phyloP scores from a whole-genome alignment of 2,329 filamentous ascomycete genomes.

The Alternaria dauci region DNA sequence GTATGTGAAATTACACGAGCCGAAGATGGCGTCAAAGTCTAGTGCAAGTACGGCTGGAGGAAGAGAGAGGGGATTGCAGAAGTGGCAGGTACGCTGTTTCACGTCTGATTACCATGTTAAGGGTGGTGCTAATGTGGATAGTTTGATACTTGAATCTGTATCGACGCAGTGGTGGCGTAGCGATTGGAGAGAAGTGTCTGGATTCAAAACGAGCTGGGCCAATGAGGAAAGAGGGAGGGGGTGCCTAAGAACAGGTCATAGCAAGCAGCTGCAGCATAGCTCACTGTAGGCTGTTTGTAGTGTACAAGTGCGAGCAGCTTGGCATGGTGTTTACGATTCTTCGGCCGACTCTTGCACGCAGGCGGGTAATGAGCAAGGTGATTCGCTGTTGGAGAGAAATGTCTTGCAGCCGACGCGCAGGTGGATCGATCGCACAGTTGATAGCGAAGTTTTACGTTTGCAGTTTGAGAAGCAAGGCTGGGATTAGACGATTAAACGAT shows the following conservation, averaged over 20 bases:
- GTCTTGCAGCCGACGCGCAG: constrained; percentile 4
- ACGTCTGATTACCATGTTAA: background rate
- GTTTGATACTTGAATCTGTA: constrained; percentile 14
- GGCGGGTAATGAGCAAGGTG: background rate
- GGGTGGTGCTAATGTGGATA: constrained; percentile 4
- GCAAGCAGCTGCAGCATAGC: too few relatives aligned
- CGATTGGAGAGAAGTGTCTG: background rate
- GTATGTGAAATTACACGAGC: constrained; percentile 48
- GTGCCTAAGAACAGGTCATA: background rate
- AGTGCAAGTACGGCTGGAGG: constrained; percentile 34
- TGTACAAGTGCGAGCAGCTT: background rate
- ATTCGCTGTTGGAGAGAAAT: background rate
- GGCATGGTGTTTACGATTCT: background rate
- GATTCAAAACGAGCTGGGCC: background rate
- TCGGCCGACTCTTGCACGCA: background rate
- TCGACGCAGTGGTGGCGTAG: background rate
- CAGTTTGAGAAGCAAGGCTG: constrained; percentile 1
- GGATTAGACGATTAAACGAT: background rate
- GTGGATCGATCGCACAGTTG: constrained; percentile 8
- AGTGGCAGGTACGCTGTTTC: constrained; percentile 48
- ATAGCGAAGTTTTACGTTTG: constrained; percentile 5
- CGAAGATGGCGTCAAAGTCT: constrained; percentile 50
- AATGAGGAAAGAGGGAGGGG: background rate
- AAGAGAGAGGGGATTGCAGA: constrained; percentile 49
- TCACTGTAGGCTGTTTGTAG: background rate